Percentiles rank a stretch among this genome's conserved stretches.
These are phyloP conservation scores for Calonectria honghensis DNA, from an alignment of 2,329 filamentous ascomycete species.

Conservation along the genomic window DNA sequence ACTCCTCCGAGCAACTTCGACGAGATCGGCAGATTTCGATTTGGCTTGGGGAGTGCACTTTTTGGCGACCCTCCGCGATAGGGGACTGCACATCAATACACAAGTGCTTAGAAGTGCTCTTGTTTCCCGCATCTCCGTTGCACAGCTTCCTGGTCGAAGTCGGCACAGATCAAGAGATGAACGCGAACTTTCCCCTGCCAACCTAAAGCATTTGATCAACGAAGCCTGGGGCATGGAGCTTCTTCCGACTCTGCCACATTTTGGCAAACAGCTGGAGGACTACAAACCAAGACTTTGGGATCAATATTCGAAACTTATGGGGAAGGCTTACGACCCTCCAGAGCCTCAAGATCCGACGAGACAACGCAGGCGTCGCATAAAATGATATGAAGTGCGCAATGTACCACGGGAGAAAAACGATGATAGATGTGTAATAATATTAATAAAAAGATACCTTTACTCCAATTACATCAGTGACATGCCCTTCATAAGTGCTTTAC, in stretches of 20 bases:
- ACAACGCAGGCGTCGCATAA: constrained; percentile 15
- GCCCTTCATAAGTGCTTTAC: constrained; percentile 54
- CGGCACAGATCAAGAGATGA: constrained; percentile 56
- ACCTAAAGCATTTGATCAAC: constrained; percentile 58
- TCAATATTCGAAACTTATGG: constrained; percentile 55
- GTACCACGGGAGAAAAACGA: constrained; percentile 32
- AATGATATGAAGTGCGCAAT: constrained; percentile 14
- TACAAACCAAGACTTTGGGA: constrained; percentile 57
- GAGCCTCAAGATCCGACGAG: background rate
- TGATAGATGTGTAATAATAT: constrained; percentile 48
- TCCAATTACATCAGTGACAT: constrained; percentile 53
- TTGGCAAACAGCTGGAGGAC: constrained; percentile 55
- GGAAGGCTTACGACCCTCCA: constrained; percentile 53
- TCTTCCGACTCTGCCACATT: constrained; percentile 49
- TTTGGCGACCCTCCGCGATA: constrained; percentile 59
- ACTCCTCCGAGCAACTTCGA: constrained; percentile 35
- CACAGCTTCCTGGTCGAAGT: constrained; percentile 53
- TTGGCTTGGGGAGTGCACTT: constrained; percentile 62
- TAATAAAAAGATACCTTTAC: constrained; percentile 53
- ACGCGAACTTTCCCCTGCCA: constrained; percentile 56
- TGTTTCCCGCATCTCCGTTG: constrained; percentile 57
- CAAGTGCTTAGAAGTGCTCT: constrained; percentile 57
- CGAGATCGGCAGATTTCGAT: constrained; percentile 54
- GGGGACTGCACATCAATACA: constrained; percentile 60
- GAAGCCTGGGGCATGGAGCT: constrained; percentile 60